Evolutionary conservation across 163 green algal species (phyloP).

Genomic region (Prototheca wickerhamii): DNA sequence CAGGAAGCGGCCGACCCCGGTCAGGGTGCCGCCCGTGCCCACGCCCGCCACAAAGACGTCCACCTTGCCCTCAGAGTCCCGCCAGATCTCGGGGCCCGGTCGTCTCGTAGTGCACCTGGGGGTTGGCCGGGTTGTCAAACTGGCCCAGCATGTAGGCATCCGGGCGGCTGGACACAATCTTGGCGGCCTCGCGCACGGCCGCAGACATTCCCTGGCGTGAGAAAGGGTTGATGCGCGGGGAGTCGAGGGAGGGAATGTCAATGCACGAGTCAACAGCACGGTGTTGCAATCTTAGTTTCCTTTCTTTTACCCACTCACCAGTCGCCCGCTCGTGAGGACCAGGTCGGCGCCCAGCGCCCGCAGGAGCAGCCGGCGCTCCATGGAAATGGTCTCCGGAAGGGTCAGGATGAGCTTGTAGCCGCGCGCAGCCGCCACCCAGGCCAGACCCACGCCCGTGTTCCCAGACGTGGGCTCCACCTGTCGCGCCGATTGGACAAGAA

Average conservation of each 20-base stretch:
- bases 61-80: slow-evolving; percentile 63
- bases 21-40: slow-evolving; percentile 90
- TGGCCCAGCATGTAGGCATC: slow-evolving; percentile 80
- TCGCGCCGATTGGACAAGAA: too few relatives aligned
- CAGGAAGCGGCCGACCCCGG: slow-evolving; percentile 68
- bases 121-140: slow-evolving; percentile 91
- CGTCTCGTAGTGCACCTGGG: slow-evolving; percentile 74
- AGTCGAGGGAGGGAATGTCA: not conserved
- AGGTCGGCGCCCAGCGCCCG: slow-evolving; percentile 73
- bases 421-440: slow-evolving; percentile 70
- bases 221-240: not conserved
- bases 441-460: slow-evolving; percentile 82
- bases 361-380: slow-evolving; percentile 75
- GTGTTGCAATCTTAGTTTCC: too few relatives aligned
- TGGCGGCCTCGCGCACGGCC: slow-evolving; percentile 67
- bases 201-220: slow-evolving; percentile 68
- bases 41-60: slow-evolving; percentile 83
- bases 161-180: slow-evolving; percentile 45
- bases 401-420: slow-evolving; percentile 83
- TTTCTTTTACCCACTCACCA: slow-evolving; percentile 41
- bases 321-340: slow-evolving; percentile 64
- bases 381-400: slow-evolving; percentile 80
- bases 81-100: slow-evolving; percentile 96
- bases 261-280: too few relatives aligned
- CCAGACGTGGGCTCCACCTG: slow-evolving; percentile 81